Percentiles rank a stretch among this genome's conserved stretches.
These are phyloP conservation scores for Alnus glutinosa DNA, from an alignment of 306 rosid species.

Conservation along the genomic window DNA sequence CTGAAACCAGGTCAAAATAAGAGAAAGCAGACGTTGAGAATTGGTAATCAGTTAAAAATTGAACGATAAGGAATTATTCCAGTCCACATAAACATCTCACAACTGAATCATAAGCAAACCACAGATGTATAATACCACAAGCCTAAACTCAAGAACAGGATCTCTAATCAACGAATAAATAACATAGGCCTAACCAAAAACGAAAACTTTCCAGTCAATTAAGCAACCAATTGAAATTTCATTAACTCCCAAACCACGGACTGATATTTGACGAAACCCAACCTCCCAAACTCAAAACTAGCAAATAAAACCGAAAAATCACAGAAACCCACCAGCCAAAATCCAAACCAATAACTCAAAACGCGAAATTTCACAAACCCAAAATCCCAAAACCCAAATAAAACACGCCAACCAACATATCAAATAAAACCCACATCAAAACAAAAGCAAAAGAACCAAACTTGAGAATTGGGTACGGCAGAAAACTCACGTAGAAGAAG, in stretches of 20 bases:
- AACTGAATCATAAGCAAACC: neutral
- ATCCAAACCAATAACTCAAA: neutral
- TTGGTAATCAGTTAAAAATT: neutral
- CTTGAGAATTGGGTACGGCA: neutral
- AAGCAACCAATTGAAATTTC: neutral
- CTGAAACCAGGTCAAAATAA: neutral
- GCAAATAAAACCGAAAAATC: neutral
- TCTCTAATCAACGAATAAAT: neutral
- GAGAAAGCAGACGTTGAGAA: neutral
- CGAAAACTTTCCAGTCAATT: neutral
- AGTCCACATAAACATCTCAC: neutral
- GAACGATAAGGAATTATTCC: neutral
- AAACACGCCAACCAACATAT: neutral
- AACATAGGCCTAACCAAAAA: neutral
- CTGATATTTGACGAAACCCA: neutral
- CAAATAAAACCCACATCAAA: neutral
- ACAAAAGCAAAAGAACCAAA: constrained; percentile 9
- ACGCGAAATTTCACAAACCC: neutral
- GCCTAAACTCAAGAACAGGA: neutral
- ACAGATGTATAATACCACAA: neutral
- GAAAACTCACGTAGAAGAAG: constrained; percentile 64
- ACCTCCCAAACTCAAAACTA: neutral
- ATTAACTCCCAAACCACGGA: neutral
- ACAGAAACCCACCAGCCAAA: neutral
- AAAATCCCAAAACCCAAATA: neutral